Evolutionary conservation across 1,284 basidiomycete genomes (phyloP).

Genomic region (Earliella scabrosa): DNA sequence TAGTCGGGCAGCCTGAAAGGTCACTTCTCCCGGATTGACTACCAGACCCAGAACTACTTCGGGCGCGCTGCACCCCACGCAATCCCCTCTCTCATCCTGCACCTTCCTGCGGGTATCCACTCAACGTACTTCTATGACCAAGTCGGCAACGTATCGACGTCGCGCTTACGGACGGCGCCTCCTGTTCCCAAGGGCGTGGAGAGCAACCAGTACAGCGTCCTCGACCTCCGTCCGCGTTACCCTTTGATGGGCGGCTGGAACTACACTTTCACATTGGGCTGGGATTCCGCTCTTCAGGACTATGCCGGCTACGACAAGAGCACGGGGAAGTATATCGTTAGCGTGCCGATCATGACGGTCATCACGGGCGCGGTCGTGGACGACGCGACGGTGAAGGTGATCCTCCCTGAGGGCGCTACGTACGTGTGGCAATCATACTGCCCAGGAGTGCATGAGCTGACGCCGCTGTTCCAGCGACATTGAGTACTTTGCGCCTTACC

Average conservation of each 20-base stretch:
- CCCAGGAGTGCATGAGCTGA: neutral
- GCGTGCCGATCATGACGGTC: slow-evolving; percentile 87
- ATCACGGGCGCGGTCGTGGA: slow-evolving; percentile 84
- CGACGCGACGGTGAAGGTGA: slow-evolving; percentile 78
- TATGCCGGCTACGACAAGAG: slow-evolving; percentile 65
- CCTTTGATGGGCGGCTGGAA: slow-evolving; percentile 98
- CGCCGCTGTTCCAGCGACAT: slow-evolving; percentile 64
- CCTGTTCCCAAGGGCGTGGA: slow-evolving; percentile 61
- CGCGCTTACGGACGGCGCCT: slow-evolving; percentile 74
- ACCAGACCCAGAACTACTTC: slow-evolving; percentile 78
- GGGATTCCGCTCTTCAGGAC: slow-evolving; percentile 84
- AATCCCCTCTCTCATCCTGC: slow-evolving; percentile 70
- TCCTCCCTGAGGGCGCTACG: slow-evolving; percentile 94
- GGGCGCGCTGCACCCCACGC: slow-evolving; percentile 71
- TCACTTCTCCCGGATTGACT: slow-evolving; percentile 91
- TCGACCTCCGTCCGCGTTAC: slow-evolving; percentile 90
- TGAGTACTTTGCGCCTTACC: slow-evolving; percentile 79
- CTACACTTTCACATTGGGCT: slow-evolving; percentile 93
- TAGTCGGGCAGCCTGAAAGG: slow-evolving; percentile 85
- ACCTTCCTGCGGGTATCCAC: slow-evolving; percentile 82
- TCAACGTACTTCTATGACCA: slow-evolving; percentile 89
- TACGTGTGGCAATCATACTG: slow-evolving; percentile 49
- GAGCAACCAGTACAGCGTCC: slow-evolving; percentile 57
- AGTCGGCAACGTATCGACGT: slow-evolving; percentile 97
- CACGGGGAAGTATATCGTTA: slow-evolving; percentile 70